Base-by-base conservation (phyloP, 192 early-diverging fungal species). In the Helicostylum pulchrum region DNA sequence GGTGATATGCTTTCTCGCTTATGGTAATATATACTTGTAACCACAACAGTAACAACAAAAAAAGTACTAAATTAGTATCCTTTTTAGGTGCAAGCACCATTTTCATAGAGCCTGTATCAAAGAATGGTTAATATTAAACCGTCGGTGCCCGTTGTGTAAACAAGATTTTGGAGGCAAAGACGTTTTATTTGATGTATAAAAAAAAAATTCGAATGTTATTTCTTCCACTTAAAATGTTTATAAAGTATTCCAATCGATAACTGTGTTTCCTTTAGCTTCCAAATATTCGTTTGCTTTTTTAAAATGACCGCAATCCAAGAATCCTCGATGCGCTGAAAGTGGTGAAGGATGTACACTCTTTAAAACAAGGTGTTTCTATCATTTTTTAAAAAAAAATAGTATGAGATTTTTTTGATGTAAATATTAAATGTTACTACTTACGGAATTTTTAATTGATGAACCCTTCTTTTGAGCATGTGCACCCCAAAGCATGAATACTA, bases 401-500 rank as follows among this genome's bases (percentile, higher is more conserved):
- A 12, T 48, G 12, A 36, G 30, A 26, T 39, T 44, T 44, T n/a
- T 4, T 15, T 44, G n/a, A n/a, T n/a, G 14, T 62, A 2, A 15
- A 52, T 26, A 45, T 15, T 45, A 6, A 4, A 15, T 19, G 2
- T 14, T 58, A 9, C 10, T 64, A 54, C 55, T 50, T 46, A 50
- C 65, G 21, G 68, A 64, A 46, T 80, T 84, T 57, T 96, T 85
- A 34, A 98, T 85, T 6, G 57, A 62, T 1, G 76, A 66, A 12
- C 90, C 91, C 59, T 94, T 93, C 78, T 94, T 94, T 71, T 93
- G 91, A 21, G 94, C 94, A 67, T 89, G 87, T 20, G 77, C 67
- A 19, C 96, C 96, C 95, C 96, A 98, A 21, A 97, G 81, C 76
- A 98, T 86, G 78, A 98, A 98, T 48, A 98, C 96, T 7, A 94